Evolutionary conservation across 371 early-diverging fungal species (phyloP).

Genomic region (Mortierella sp.): DNA sequence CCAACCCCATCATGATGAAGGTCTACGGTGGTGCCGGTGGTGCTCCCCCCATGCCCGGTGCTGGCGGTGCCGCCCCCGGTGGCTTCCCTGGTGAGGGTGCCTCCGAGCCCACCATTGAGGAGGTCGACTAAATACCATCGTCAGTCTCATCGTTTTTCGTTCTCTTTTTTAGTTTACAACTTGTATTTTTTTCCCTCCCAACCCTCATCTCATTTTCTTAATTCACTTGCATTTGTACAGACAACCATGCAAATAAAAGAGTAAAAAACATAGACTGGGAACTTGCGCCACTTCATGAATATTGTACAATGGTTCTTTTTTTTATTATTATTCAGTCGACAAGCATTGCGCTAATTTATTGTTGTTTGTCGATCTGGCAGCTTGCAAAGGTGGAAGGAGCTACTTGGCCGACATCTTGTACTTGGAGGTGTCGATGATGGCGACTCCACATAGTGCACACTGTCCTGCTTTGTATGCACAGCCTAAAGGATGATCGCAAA

Average conservation of each 20-base stretch:
- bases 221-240: conserved; percentile 44
- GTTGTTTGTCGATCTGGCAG: neutral
- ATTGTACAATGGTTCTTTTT: neutral
- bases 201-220: conserved; percentile 20
- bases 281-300: neutral
- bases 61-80: conserved; percentile 76
- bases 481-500: conserved; percentile 8
- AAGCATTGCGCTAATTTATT: no score
- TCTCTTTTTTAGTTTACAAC: conserved; percentile 16
- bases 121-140: conserved; percentile 73
- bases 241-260: conserved; percentile 21
- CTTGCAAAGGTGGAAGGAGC: neutral
- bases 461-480: conserved; percentile 56
- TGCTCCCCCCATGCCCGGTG: conserved; percentile 71
- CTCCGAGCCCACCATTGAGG: conserved; percentile 86
- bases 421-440: conserved; percentile 47
- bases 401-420: conserved; percentile 57
- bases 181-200: conserved; percentile 35
- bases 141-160: neutral
- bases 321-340: no score
- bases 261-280: conserved; percentile 17
- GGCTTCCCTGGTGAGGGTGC: conserved; percentile 66
- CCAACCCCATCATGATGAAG: conserved; percentile 97
- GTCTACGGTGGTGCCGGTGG: conserved; percentile 85
- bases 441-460: conserved; percentile 54